Percentiles rank a stretch among this genome's conserved stretches.
Evolutionary conservation across 73 alveolate genomes (phyloP).

Genomic region (Stentor roeselii): DNA sequence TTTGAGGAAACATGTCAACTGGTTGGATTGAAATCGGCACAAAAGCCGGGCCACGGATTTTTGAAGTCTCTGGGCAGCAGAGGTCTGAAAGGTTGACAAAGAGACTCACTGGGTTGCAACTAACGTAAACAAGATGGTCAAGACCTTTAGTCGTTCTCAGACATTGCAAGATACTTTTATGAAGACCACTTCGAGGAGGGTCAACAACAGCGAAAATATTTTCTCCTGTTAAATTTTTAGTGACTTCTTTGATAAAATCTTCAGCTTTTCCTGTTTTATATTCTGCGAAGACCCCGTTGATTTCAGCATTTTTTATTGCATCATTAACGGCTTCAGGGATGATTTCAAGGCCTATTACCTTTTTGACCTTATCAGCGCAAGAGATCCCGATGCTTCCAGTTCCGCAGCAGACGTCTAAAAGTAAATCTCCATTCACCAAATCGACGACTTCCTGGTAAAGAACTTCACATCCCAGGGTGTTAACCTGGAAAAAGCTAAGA

Average conservation of each 20-base stretch:
- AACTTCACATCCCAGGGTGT: slow-evolving; percentile 75
- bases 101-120: slow-evolving; percentile 70
- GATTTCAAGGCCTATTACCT: slow-evolving; percentile 77
- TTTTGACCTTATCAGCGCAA: slow-evolving; percentile 48
- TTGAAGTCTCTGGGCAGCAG: slow-evolving; percentile 57
- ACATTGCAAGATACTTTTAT: slow-evolving; percentile 59
- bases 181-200: slow-evolving; percentile 90
- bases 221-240: slow-evolving; percentile 36
- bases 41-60: slow-evolving; percentile 77
- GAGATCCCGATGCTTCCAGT: slow-evolving; percentile 90
- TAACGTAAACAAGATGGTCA: slow-evolving; percentile 72
- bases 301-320: slow-evolving; percentile 53
- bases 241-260: slow-evolving; percentile 61
- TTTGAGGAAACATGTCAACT: slow-evolving; percentile 84
- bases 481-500: slow-evolving; percentile 78
- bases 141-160: slow-evolving; percentile 84
- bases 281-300: slow-evolving; percentile 56
- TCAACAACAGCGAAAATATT: slow-evolving; percentile 70
- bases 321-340: slow-evolving; percentile 70
- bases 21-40: slow-evolving; percentile 54
- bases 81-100: slow-evolving; percentile 52
- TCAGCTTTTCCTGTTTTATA: slow-evolving; percentile 68
- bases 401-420: slow-evolving; percentile 86
- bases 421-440: slow-evolving; percentile 56
- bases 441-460: slow-evolving; percentile 51